phyloP scores from a whole-genome alignment of 2,329 filamentous ascomycete species.

The Blastomyces gilchristii region DNA sequence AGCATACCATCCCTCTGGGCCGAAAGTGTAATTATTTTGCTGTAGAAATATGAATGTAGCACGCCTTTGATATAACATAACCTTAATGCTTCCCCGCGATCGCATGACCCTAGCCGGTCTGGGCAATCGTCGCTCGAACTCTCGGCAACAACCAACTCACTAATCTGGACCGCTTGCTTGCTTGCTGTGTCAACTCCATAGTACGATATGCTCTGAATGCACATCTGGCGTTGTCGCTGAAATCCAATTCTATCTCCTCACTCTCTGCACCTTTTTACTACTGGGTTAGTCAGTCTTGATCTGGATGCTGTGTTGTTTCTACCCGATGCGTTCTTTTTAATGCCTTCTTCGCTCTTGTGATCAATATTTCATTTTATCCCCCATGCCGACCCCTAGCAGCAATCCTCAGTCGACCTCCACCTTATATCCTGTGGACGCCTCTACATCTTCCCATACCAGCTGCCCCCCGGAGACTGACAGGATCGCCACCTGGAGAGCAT shows the following conservation, averaged over 20 bases:
- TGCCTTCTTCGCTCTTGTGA: constrained; percentile 13
- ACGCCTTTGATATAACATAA: not conserved
- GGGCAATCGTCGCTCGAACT: not conserved
- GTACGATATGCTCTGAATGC: constrained; percentile 2
- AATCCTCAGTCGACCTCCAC: constrained; percentile 34
- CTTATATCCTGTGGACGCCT: constrained; percentile 35
- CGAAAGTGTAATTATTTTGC: not conserved
- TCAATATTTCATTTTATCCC: constrained; percentile 21
- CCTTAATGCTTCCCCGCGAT: constrained; percentile 21
- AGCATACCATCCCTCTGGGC: not conserved
- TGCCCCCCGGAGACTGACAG: constrained; percentile 41
- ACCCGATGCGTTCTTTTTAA: constrained; percentile 28
- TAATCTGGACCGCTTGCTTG: not conserved
- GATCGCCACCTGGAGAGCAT: constrained; percentile 25
- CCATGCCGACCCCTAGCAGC: constrained; percentile 43
- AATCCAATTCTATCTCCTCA: constrained; percentile 3
- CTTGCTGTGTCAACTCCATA: not conserved
- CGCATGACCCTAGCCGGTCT: constrained; percentile 25
- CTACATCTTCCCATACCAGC: constrained; percentile 36
- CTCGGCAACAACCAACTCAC: not conserved
- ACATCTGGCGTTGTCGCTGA: not conserved
- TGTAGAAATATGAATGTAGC: not conserved
- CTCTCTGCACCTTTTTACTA: not conserved
- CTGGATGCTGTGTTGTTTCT: constrained; percentile 18
- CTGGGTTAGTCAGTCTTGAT: constrained; percentile 8